Evolutionary conservation across 129 eudicot species (phyloP), one percentile per base, ranked within the genome.

Genomic region (Helianthus annuus): DNA sequence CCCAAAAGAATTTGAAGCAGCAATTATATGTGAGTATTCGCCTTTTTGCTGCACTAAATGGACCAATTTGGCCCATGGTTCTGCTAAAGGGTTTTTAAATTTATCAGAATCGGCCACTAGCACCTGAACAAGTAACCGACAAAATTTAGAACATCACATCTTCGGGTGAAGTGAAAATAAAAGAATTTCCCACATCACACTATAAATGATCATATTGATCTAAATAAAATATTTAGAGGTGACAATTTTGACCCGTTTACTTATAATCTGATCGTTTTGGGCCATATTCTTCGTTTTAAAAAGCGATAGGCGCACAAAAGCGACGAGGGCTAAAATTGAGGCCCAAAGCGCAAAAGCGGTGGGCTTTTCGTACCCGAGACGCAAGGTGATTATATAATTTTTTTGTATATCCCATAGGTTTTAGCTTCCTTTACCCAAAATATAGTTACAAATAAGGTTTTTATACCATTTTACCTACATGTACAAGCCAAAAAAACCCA

Each of bases 1-100:
- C 71, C 96, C 98, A 75, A 93, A 93, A 16, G 98, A 87, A 72
- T 90, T 80, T 19, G 98, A 90, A 68, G 92, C 90, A 14, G 97
- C 69, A 71, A 90, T 74, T 66, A 93, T 84, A 76, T 93, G 97
- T 0, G 97, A 78, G 78, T 90, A 93, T 67, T 85, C 76, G 56
- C 86, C 89, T 78, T 79, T 84, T 70, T 78, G 85, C 76, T 93
- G 98, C 54, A 90, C 82, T 74, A 86, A 55, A 49, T 90, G 87
- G 66, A 93, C 73, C 71, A 93, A 71, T 79, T 81, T 84, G 57
- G 96, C 92, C 98, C 98, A 93, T 45, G 96, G 84, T 81, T 93
- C 98, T 24, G 98, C 98, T 67, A 93, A 54, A 64, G 91, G 85
- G 85, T 90, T 72, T 63, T 69, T 78, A 57, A 90, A 90, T 39